These are phyloP conservation scores for Yamadazyma oceani DNA, from an alignment of 1,139 yeast genomes.

Conservation along the genomic window DNA sequence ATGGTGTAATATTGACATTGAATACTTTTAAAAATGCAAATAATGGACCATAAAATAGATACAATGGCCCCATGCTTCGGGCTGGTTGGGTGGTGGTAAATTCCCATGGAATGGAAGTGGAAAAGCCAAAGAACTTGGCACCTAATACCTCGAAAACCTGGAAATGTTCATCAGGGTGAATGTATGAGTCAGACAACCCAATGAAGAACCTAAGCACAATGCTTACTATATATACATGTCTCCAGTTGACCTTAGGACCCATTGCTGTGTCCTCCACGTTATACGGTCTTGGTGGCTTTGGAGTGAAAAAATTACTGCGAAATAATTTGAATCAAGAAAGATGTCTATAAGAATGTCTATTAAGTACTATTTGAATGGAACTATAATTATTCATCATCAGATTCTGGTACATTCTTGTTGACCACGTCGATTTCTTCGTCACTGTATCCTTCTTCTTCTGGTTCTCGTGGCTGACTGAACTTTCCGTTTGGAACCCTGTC, in stretches of 20 bases:
- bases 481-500: too few species aligned
- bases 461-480: too few species aligned
- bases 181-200: slow-evolving; percentile 74
- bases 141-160: slow-evolving; percentile 80
- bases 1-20: slow-evolving; percentile 32
- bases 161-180: slow-evolving; percentile 97
- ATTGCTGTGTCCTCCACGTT: too few species aligned
- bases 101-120: slow-evolving; percentile 82
- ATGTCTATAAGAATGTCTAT: not conserved
- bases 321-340: not conserved
- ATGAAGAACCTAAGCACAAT: slow-evolving; percentile 55
- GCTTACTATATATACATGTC: slow-evolving; percentile 40
- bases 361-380: not conserved
- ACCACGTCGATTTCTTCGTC: slow-evolving; percentile 27
- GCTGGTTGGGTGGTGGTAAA: slow-evolving; percentile 60
- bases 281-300: not conserved
- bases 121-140: slow-evolving; percentile 46
- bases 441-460: slow-evolving; percentile 34
- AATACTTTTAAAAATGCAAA: slow-evolving; percentile 30
- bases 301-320: slow-evolving; percentile 16
- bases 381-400: slow-evolving; percentile 20
- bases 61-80: slow-evolving; percentile 71
- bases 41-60: slow-evolving; percentile 70
- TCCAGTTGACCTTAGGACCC: slow-evolving; percentile 36
- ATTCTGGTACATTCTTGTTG: slow-evolving; percentile 19